Evolutionary conservation across 331 rosid species (phyloP).

Genomic region (Arachis monticola): DNA sequence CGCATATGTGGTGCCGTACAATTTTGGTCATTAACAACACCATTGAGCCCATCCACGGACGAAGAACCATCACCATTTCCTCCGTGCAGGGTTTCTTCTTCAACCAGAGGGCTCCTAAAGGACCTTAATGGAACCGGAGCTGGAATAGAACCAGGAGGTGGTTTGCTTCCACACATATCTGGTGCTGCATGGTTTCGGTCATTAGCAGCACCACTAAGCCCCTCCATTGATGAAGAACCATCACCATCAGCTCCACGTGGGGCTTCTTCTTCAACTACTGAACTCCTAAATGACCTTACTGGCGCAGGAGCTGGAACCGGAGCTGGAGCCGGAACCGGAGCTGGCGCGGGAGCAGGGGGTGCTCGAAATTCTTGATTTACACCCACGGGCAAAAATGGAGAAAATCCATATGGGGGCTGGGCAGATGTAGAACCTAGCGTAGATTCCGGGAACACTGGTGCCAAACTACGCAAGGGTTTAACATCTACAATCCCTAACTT

Average conservation of each 20-base stretch:
- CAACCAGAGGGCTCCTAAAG: constrained; percentile 38
- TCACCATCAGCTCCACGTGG: neutral
- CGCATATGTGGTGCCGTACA: neutral
- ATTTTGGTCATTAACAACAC: neutral
- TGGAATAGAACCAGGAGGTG: constrained; percentile 34
- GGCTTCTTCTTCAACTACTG: neutral
- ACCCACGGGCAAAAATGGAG: constrained; percentile 55
- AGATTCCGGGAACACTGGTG: constrained; percentile 55
- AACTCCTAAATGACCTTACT: neutral
- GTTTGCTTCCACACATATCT: neutral
- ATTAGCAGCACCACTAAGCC: neutral
- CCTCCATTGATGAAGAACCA: neutral
- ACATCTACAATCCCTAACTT: constrained; percentile 58
- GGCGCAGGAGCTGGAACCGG: neutral
- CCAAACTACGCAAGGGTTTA: constrained; percentile 62
- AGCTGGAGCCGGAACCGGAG: neutral
- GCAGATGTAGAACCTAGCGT: constrained; percentile 36
- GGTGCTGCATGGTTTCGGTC: neutral
- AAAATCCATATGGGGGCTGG: constrained; percentile 49
- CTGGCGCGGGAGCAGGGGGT: neutral
- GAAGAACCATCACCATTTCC: neutral
- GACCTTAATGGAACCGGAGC: constrained; percentile 60
- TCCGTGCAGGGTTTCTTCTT: constrained; percentile 10
- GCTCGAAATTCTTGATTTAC: constrained; percentile 37
- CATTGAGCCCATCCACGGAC: constrained; percentile 4